Base-by-base conservation (phyloP, 441 rosid species). In the Gossypium davidsonii region DNA sequence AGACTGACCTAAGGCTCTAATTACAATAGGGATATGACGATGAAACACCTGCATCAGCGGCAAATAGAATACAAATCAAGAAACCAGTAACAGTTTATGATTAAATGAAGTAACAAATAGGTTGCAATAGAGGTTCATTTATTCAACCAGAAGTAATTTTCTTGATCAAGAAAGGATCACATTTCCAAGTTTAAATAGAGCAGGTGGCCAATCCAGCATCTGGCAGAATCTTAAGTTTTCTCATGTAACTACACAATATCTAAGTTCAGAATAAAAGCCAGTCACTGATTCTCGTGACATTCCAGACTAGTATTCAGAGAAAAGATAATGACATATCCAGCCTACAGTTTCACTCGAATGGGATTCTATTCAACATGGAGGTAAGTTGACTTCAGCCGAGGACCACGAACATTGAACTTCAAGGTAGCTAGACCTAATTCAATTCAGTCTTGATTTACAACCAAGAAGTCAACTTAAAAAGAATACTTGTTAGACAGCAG, bases 1-100 rank as follows among this genome's bases (percentile, higher is more conserved):
- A 73, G 98, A 89, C 82, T 97, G 90, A 57, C 98, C 95, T 61
- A 94, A 77, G 46, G 98, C 89, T 83, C 97, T 87, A 76, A 92
- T 79, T 67, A 93, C 86, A 58, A 90, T 79, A 31, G 98, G 98
- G 52, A 94, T 84, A 81, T 96, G 97, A 25, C 98, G 96, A 86
- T 96, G 97, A 77, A 96, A 81, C 76, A 96, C 97, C 99, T 94
- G 88, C 77, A 77, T 71, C 77, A 76, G 63, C 44, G 60, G 46
- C 51, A 42, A 26, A 70, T 44, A 71, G 28, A 71, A 42, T 6
- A 12, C 60, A 65, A 49, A 66, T 56, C 18, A 53, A 61, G 59
- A 28, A 51, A 12, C 20, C 31, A 28, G 3, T 61, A 17, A 26
- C 23, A 31, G 34, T 44, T 15, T 61, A 26, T 34, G 15, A 46